Evolutionary conservation across 2,329 filamentous ascomycete genomes (phyloP).

Genomic region (Aspergillus tubingensis): DNA sequence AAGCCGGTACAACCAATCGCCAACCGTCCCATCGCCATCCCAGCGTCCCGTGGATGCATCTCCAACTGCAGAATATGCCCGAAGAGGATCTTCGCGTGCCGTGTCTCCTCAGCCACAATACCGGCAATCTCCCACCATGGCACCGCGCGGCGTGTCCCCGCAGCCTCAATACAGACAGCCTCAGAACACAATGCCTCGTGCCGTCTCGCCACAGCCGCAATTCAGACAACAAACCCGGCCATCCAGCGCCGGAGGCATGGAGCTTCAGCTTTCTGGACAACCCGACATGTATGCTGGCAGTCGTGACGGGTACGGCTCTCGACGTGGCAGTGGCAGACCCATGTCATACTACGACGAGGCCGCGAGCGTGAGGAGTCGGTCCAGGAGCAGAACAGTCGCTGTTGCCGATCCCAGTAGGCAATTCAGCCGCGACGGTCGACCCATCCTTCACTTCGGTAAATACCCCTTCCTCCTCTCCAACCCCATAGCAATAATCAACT

Average conservation of each 20-base stretch:
- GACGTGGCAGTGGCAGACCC: constrained; percentile 45
- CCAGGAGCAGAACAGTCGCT: constrained; percentile 82
- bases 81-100: constrained; percentile 32
- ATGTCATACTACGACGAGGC: constrained; percentile 54
- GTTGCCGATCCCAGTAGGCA: constrained; percentile 68
- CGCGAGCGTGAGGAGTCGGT: constrained; percentile 53
- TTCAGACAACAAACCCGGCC: constrained; percentile 54
- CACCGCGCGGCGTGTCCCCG: constrained; percentile 13
- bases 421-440: constrained; percentile 80
- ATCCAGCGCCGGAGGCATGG: constrained; percentile 59
- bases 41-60: constrained; percentile 35
- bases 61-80: constrained; percentile 47
- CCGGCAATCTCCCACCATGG: constrained; percentile 7
- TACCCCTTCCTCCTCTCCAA: constrained; percentile 24
- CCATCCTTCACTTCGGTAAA: constrained; percentile 93
- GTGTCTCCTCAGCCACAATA: constrained; percentile 15
- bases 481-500: neutral
- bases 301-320: constrained; percentile 36
- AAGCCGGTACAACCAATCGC: constrained; percentile 43
- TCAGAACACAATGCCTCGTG: constrained; percentile 42
- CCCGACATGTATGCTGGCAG: constrained; percentile 59
- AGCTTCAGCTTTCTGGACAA: constrained; percentile 65
- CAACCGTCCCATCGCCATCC: constrained; percentile 33
- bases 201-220: constrained; percentile 56
- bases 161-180: constrained; percentile 20